Evolutionary conservation across 192 early-diverging fungal genomes (phyloP).

Genomic region (Backusella westeae): DNA sequence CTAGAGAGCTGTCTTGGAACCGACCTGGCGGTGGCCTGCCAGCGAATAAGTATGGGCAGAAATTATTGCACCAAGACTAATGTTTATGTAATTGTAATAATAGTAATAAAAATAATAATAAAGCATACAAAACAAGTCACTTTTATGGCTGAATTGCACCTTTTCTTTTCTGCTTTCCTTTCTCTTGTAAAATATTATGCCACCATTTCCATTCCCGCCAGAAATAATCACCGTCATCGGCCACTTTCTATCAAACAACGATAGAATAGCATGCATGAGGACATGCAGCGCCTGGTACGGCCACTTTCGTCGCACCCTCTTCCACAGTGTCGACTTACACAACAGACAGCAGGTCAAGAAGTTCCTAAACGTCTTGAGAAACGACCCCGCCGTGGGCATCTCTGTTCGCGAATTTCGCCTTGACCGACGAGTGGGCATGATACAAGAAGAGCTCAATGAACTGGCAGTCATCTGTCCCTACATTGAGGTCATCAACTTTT

Average conservation of each 20-base stretch:
- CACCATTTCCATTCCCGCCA: background rate
- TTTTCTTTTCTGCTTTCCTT: background rate
- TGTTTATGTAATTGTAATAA: too few relatives aligned
- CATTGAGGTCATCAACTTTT: background rate
- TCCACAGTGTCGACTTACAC: background rate
- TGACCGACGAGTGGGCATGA: background rate
- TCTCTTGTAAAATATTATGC: background rate
- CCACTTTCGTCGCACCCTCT: background rate
- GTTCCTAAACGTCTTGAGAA: background rate
- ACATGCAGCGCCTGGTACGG: background rate
- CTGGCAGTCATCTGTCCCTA: background rate
- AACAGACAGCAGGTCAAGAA: background rate
- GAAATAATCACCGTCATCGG: background rate
- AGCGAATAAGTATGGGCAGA: conserved; percentile 1
- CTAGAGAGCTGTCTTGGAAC: conserved; percentile 96
- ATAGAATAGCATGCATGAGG: background rate
- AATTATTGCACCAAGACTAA: conserved; percentile 6
- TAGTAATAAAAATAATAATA: too few relatives aligned
- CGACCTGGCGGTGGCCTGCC: conserved; percentile 45
- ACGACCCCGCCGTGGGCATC: background rate
- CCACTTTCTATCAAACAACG: background rate
- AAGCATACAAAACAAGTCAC: too few relatives aligned
- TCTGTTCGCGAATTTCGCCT: background rate
- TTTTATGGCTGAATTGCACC: too few relatives aligned
- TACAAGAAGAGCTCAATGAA: background rate